Base-by-base conservation (phyloP, 2,329 filamentous ascomycete species). In the Botrytis paeoniae region DNA sequence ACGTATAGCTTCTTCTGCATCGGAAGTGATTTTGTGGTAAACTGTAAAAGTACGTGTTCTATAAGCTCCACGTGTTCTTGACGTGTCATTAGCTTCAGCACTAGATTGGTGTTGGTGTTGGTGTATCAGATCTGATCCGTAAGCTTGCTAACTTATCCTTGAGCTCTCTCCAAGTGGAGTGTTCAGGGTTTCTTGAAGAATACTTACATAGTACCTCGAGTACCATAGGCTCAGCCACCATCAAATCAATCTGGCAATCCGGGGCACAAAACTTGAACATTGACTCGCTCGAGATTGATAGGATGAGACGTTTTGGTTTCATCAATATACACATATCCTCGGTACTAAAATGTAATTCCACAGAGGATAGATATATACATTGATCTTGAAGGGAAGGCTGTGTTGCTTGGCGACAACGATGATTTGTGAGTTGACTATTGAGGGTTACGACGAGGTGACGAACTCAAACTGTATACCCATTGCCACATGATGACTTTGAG, bases 381-480 rank as follows among this genome's bases (percentile, higher is more conserved):
- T 41, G 25, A 51, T 32, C 29, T 45, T 37, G 29, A 16, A 18
- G 29, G 22, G 41, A 71, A 66, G 70, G 70, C 70, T 71, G 70
- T 71, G 70, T 62, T 54, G 37, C 69, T 71, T 71, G 69, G 69
- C 69, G 59, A 65, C 25, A 32, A 39, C n/a, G 43, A 45, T 70
- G 68, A 62, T 62, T 48, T 37, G 54, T 48, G 22, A 54, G 18
- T 18, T 32, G 35, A n/a, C 22, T 32, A n/a, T 22, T 25, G 37
- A 32, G 18, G 45, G 64, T 66, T 66, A 66, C 63, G 43, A 66
- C 63, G 43, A 66, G 63, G 32, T 66, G 63, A 66, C 63, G 63
- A 66, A 48, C 20, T 25, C 22, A n/a, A 51, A 6, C 16, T 10
- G 35, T 9, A 66, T 51, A n/a, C 7, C 9, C 4, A 20, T 20